phyloP scores from a whole-genome alignment of 1,284 basidiomycete species.

The Heterobasidion parviporum region DNA sequence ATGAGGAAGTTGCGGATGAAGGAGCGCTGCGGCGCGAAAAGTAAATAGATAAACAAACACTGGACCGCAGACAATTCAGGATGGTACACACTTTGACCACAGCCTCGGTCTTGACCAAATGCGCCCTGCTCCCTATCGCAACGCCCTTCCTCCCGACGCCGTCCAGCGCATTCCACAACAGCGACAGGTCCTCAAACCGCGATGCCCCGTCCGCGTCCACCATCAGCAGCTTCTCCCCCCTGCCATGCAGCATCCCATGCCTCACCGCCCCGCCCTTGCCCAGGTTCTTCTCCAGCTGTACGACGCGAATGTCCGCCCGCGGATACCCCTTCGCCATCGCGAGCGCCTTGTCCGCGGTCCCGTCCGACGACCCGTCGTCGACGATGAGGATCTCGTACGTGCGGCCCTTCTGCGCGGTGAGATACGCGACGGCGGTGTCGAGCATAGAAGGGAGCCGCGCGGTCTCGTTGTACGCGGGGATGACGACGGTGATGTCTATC shows the following conservation, averaged over 20 bases:
- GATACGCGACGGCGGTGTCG: constrained; percentile 57
- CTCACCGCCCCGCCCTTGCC: constrained; percentile 91
- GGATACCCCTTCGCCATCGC: constrained; percentile 46
- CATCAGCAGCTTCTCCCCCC: constrained; percentile 79
- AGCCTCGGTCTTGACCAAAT: constrained; percentile 84
- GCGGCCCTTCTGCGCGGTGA: constrained; percentile 23
- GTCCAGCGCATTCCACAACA: constrained; percentile 71
- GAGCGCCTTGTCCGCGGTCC: constrained; percentile 61
- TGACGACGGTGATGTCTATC: constrained; percentile 71
- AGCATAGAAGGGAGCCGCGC: constrained; percentile 79
- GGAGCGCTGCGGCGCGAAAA: constrained; percentile 52
- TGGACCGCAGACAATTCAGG: not conserved
- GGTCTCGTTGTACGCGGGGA: constrained; percentile 90
- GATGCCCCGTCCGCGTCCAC: constrained; percentile 93
- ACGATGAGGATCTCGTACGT: constrained; percentile 80
- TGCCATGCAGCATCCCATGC: constrained; percentile 79
- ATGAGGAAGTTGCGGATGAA: constrained; percentile 85
- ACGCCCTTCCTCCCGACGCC: constrained; percentile 43
- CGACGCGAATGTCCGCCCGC: constrained; percentile 59
- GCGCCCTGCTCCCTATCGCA: constrained; percentile 83
- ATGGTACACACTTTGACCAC: constrained; percentile 75
- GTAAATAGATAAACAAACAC: not conserved
- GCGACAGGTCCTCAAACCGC: constrained; percentile 72
- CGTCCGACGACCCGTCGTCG: constrained; percentile 84
- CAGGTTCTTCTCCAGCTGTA: constrained; percentile 72